Conservation (phyloP, 768 basidiomycete genomes). For the Postia placenta region DNA sequence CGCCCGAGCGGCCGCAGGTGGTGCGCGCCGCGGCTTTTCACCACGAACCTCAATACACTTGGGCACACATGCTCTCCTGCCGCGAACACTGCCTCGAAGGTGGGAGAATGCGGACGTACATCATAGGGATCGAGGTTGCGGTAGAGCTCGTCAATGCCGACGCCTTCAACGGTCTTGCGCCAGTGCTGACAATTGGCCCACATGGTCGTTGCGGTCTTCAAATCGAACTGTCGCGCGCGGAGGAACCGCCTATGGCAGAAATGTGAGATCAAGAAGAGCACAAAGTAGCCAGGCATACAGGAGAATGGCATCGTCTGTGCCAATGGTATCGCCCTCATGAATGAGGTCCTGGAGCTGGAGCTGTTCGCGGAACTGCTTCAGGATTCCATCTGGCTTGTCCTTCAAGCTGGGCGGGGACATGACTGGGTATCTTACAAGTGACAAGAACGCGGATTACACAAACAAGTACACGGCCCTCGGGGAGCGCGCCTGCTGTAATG, state of each 20-base stretch:
- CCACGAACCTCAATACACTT: too few species aligned
- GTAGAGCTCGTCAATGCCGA: constrained; percentile 64
- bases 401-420: constrained; percentile 19
- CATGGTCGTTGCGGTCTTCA: constrained; percentile 58
- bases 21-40: too few species aligned
- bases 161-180: constrained; percentile 56
- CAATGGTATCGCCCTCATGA: constrained; percentile 46
- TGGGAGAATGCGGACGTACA: too few species aligned
- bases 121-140: constrained; percentile 61
- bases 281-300: constrained; percentile 42
- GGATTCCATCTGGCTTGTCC: constrained; percentile 28
- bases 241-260: constrained; percentile 57
- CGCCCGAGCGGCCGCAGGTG: too few species aligned
- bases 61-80: too few species aligned
- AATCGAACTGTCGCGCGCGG: constrained; percentile 62
- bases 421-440: not conserved
- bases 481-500: too few species aligned
- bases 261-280: not conserved
- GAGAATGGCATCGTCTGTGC: constrained; percentile 53
- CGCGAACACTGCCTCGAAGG: too few species aligned
- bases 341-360: constrained; percentile 48
- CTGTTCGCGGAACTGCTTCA: constrained; percentile 46
- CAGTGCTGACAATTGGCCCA: constrained; percentile 61
- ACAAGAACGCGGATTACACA: too few species aligned
- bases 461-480: too few species aligned